A percentile compares a stretch with the other conserved stretches of the same genome.
phyloP scores from a whole-genome alignment of 768 basidiomycete genomes.

The Pulveroboletus sp. region DNA sequence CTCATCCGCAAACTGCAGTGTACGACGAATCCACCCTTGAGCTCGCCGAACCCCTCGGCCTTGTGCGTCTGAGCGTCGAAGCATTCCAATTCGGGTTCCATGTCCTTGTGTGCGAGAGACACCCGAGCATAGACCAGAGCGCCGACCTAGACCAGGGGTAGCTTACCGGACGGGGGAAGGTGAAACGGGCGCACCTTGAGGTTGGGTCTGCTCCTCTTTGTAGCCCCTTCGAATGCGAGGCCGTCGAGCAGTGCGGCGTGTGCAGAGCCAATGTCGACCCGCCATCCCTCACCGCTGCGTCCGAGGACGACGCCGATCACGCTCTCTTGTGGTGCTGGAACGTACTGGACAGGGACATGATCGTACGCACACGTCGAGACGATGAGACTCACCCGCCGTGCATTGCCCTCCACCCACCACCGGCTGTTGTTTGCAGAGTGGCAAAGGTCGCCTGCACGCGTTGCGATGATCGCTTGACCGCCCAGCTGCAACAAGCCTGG shows the following conservation, averaged over 20 bases:
- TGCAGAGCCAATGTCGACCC: slow-evolving; percentile 90
- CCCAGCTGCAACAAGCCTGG: slow-evolving; percentile 67
- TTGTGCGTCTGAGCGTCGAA: slow-evolving; percentile 92
- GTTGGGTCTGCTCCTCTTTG: slow-evolving; percentile 90
- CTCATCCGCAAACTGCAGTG: slow-evolving; percentile 82
- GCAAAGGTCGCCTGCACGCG: slow-evolving; percentile 65
- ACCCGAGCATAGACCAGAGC: slow-evolving; percentile 88
- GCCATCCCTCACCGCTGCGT: slow-evolving; percentile 83
- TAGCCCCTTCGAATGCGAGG: slow-evolving; percentile 93
- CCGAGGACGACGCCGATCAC: slow-evolving; percentile 82
- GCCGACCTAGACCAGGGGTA: slow-evolving; percentile 60
- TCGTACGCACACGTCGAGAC: neutral
- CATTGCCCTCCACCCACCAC: slow-evolving; percentile 88
- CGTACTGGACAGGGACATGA: slow-evolving; percentile 58
- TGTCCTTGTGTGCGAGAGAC: slow-evolving; percentile 91
- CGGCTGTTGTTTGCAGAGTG: slow-evolving; percentile 69
- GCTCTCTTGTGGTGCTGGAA: slow-evolving; percentile 84
- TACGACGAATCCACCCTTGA: slow-evolving; percentile 84
- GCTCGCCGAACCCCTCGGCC: slow-evolving; percentile 88
- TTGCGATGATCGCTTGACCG: slow-evolving; percentile 42
- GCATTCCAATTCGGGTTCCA: slow-evolving; percentile 98
- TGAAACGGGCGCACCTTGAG: slow-evolving; percentile 59
- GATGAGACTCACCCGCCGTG: slow-evolving; percentile 64
- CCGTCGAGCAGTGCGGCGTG: slow-evolving; percentile 83
- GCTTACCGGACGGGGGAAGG: slow-evolving; percentile 2